phyloP scores from a whole-genome alignment of 495 filamentous ascomycete genomes.

The Aspergillus bertholletiae region DNA sequence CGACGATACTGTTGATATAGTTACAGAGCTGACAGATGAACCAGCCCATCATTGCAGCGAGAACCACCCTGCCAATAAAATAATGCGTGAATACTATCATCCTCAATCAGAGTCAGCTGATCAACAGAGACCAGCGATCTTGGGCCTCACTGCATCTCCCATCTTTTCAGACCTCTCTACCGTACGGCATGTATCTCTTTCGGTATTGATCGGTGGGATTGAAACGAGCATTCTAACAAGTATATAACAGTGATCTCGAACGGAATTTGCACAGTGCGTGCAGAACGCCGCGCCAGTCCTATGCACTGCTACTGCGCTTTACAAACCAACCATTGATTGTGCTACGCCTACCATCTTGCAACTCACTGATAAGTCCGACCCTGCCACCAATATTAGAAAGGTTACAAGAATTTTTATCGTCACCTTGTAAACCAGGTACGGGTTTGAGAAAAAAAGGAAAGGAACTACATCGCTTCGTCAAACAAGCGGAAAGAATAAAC shows the following conservation, averaged over 20 bases:
- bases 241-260: background rate
- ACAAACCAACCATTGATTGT: slow-evolving; percentile 6
- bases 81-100: slow-evolving; percentile 7
- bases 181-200: background rate
- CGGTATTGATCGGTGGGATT: no score
- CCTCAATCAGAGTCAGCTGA: background rate
- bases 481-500: background rate
- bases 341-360: background rate
- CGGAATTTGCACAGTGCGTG: background rate
- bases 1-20: background rate
- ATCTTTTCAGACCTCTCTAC: background rate
- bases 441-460: background rate
- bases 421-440: background rate
- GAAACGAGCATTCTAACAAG: no score
- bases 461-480: background rate
- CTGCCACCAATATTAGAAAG: background rate
- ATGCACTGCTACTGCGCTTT: background rate
- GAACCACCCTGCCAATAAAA: slow-evolving; percentile 1
- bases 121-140: background rate
- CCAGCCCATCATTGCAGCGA: slow-evolving; percentile 7
- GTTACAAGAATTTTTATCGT: background rate
- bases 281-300: background rate
- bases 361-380: background rate
- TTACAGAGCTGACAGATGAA: background rate
- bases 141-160: slow-evolving; percentile 4